These are phyloP conservation scores for Aspergillus pseudoterreus DNA, from an alignment of 2,329 filamentous ascomycete species.

Conservation along the genomic window DNA sequence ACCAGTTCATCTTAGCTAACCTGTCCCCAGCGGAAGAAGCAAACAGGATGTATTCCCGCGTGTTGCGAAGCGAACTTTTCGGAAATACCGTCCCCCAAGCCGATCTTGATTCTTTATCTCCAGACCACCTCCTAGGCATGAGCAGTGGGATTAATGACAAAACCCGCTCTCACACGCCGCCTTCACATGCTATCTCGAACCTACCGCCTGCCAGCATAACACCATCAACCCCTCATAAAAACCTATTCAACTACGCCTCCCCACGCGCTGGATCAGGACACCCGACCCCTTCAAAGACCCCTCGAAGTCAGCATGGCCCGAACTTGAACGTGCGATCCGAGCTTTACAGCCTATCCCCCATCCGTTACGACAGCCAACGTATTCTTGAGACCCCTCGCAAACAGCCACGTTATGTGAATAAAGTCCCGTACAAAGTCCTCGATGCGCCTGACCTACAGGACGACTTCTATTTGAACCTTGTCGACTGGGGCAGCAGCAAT, in stretches of 20 bases:
- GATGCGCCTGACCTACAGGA: constrained; percentile 95
- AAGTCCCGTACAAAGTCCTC: constrained; percentile 95
- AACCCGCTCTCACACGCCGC: constrained; percentile 76
- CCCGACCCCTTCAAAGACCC: constrained; percentile 82
- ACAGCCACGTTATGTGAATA: constrained; percentile 84
- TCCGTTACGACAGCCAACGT: constrained; percentile 86
- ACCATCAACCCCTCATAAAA: constrained; percentile 94
- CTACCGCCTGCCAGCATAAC: constrained; percentile 72
- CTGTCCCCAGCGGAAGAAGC: constrained; percentile 72
- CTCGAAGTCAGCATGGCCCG: constrained; percentile 79
- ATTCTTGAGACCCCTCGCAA: constrained; percentile 89
- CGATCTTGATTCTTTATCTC: constrained; percentile 60
- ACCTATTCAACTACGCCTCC: constrained; percentile 88
- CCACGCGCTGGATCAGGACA: constrained; percentile 72
- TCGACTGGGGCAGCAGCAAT: constrained; percentile 96
- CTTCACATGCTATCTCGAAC: constrained; percentile 60
- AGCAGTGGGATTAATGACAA: constrained; percentile 57
- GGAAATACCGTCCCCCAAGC: constrained; percentile 83
- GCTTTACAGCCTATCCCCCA: constrained; percentile 91
- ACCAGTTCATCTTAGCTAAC: constrained; percentile 10
- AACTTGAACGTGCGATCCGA: constrained; percentile 89
- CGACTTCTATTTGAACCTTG: constrained; percentile 95
- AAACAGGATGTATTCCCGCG: constrained; percentile 83
- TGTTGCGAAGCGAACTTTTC: constrained; percentile 89
- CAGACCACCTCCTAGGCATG: constrained; percentile 49